Evolutionary conservation across 1,139 yeast genomes (phyloP).

Genomic region (Debaryomyces udenii): DNA sequence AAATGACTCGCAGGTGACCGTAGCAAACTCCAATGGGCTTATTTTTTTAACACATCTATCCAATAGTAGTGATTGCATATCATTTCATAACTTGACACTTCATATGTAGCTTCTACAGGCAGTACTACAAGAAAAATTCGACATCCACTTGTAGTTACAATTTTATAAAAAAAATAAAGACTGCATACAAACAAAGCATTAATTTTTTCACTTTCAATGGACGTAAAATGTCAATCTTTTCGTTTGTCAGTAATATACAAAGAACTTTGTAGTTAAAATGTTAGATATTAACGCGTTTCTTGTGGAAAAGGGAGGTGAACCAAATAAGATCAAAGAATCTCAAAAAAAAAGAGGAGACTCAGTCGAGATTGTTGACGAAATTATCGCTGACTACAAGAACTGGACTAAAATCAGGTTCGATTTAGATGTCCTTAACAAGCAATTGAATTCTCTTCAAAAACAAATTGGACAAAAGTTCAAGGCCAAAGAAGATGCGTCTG

Average conservation of each 20-base stretch:
- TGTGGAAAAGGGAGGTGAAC: conserved; percentile 96
- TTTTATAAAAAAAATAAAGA: too few relatives aligned
- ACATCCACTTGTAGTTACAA: too few relatives aligned
- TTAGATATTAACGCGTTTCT: conserved; percentile 89
- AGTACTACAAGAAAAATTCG: too few relatives aligned
- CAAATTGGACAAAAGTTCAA: conserved; percentile 90
- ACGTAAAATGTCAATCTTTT: neutral
- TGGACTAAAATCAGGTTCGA: conserved; percentile 95
- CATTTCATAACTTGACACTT: too few relatives aligned
- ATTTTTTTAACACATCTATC: conserved; percentile 37
- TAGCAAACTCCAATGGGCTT: conserved; percentile 38
- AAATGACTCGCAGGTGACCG: conserved; percentile 43
- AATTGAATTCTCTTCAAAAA: conserved; percentile 84
- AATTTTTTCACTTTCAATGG: conserved; percentile 3
- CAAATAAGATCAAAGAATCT: conserved; percentile 81
- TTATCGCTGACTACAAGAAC: conserved; percentile 82
- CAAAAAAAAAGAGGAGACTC: conserved; percentile 94
- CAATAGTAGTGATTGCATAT: conserved; percentile 43
- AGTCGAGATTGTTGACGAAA: conserved; percentile 94
- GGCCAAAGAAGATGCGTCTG: conserved; percentile 92
- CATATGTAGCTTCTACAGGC: too few relatives aligned
- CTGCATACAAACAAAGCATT: too few relatives aligned
- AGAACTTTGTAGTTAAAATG: conserved; percentile 45
- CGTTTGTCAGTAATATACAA: too few relatives aligned
- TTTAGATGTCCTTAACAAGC: conserved; percentile 86